Evolutionary conservation across 2,329 filamentous ascomycete genomes (phyloP), one percentile per base, ranked within the genome.

Genomic region (Chlorencoelia australis): DNA sequence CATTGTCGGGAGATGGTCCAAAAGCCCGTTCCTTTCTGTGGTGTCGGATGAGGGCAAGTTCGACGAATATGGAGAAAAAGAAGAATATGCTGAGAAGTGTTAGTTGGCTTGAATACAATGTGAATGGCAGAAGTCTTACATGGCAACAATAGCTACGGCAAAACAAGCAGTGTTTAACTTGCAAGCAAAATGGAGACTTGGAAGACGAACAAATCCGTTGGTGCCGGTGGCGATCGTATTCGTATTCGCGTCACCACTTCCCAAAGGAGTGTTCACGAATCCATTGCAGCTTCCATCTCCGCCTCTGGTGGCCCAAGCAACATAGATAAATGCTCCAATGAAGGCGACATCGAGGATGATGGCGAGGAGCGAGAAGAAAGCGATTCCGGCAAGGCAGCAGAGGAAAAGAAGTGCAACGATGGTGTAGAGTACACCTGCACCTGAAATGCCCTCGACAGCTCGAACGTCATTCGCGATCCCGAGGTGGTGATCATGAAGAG

Each of bases 331-430:
- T 40, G 68, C 75, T 26, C 72, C 84, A 35, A 75, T 63, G 59
- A 94, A 94, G 51, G 71, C 71, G 35, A 91, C 51, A 53, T 95
- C 85, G 31, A 95, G 66, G 16, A 88, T 43, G 44, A 94, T 74
- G 45, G 74, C 82, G 36, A 91, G 46, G 52, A 79, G 68, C 3
- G 82, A 82, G 41, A 87, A 80, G 58, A 89, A 67, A 4, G 70
- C 66, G 42, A 82, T 70, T 18, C 86, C 86, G 22, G 82, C 85
- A 5, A 94, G 63, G 55, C 75, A 91, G 66, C 83, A 86, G 7
- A 89, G 79, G 24, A 93, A 64, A 20, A 91, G 47, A 10, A 85
- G 63, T n/a, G 76, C 82, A 35, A 80, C 59, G 41, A 85, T 61
- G 34, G 78, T 76, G 65, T 94, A 95, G 7, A 93, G 56, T 0